Evolutionary conservation across 306 rosid genomes (phyloP), one percentile per base, ranked within the genome.

Genomic region (Calophaca sinica): DNA sequence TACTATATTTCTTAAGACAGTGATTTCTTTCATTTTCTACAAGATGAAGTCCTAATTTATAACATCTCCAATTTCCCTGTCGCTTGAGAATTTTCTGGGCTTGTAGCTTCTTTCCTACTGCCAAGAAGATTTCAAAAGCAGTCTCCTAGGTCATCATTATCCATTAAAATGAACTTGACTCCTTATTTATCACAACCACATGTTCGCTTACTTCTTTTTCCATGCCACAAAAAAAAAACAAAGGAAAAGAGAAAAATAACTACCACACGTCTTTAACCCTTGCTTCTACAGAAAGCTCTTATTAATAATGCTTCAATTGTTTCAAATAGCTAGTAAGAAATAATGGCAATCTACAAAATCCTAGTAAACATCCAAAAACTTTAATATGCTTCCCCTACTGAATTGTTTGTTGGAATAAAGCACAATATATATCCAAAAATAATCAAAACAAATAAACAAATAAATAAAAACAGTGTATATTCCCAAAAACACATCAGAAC

Each of bases 241-340:
- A 9, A 49, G 5, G 13, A 1, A 67, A 8, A 41, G 38, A 32
- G 14, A 32, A 60, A 60, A 60, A 32, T 11, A 26, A 44, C 51
- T 49, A 62, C 4, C 29, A 6, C n/a, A 13, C 9, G 0, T 48
- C 70, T 9, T 14, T 15, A 15, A 3, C 11, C 32, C 20, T 59
- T 31, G 39, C 31, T 48, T 32, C 73, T 53, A 29, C 36, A 45
- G 32, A 60, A 54, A 50, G 8, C 75, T 74, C 74, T 57, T 7
- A 6, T 35, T n/a, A 6, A 45, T n/a, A 44, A 33, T 28, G 11
- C 31, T 36, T 44, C 58, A 49, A 65, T 15, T 10, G 50, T 48
- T 38, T 55, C 68, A 55, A 45, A 48, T 10, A 57, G 39, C 41
- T 13, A 63, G 49, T 5, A 14, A 71, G 51, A 26, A 57, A 15